A percentile compares a stretch with the other conserved stretches of the same genome.
Evolutionary conservation across 305 asterid genomes (phyloP).

Genomic region (Fraxinus floribunda): DNA sequence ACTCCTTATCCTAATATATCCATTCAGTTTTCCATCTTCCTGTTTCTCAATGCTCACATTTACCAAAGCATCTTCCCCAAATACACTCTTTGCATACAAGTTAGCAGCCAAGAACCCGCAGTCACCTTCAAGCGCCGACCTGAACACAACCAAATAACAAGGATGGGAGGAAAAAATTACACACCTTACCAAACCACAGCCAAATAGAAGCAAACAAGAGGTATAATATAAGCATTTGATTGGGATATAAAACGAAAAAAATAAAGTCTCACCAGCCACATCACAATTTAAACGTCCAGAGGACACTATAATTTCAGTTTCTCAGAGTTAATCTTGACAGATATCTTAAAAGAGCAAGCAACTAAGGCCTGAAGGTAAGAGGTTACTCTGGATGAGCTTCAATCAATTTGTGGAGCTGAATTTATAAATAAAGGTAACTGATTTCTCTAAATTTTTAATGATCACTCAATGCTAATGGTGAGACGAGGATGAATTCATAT

Average conservation of each 20-base stretch:
- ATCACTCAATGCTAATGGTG: not conserved
- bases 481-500: not conserved
- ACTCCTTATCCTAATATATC: slow-evolving; percentile 97
- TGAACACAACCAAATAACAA: slow-evolving; percentile 33
- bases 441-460: not conserved
- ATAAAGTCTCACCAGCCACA: not conserved
- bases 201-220: not conserved
- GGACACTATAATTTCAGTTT: not conserved
- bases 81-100: slow-evolving; percentile 95
- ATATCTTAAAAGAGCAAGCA: not conserved
- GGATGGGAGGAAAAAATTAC: not conserved
- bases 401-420: not conserved
- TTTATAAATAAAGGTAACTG: not conserved
- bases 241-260: no score
- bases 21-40: slow-evolving; percentile 82
- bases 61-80: slow-evolving; percentile 99
- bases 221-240: not conserved
- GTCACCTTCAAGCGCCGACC: slow-evolving; percentile 94
- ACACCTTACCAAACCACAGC: not conserved
- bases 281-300: not conserved
- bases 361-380: not conserved
- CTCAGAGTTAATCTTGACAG: not conserved
- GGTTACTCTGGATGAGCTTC: not conserved
- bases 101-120: slow-evolving; percentile 98
- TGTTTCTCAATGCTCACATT: slow-evolving; percentile 96